Evolutionary conservation across 208 protist genomes (phyloP), one percentile per base, ranked within the genome.

Genomic region (Acanthamoeba quina): DNA sequence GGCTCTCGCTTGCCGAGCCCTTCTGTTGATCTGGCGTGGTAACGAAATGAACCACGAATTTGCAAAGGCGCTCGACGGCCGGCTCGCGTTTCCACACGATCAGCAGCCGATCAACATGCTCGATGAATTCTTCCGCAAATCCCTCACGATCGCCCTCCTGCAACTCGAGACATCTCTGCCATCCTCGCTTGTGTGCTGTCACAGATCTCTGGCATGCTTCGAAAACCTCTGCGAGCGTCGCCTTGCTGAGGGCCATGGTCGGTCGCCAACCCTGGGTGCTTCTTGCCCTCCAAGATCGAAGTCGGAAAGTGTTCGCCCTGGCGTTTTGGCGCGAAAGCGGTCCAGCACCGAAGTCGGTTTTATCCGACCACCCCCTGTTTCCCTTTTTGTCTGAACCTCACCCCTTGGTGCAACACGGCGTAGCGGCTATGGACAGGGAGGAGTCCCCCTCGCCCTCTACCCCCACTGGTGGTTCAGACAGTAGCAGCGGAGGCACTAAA

Each of bases 21-120:
- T 72, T 72, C 60, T 90, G 52, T n/a, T 90, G 83, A 21, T 49
- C 58, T 2, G 60, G 34, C 24, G 21, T 72, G 1, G 60, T 54
- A 1, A 90, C 83, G 34, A 90, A 90, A 29, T n/a, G 26, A 3
- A 90, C 60, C 4, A 90, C 60, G 31, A 90, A 90, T 34, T 70
- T 41, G 83, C 83, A 90, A 5, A 90, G 58, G 7, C 83, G 52
- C 83, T 90, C 83, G 7, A 72, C 83, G 11, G 83, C 83, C 11
- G 83, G 83, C 41, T 90, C 83, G 26, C 83, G 83, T 21, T 90
- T 90, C 58, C 52, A 90, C 21, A 90, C 83, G 17, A 90, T 3
- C 5, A 90, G 56, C 52, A 90, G 6, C 7, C 41, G 49, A 49
- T 90, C 24, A n/a, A 90, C 58, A 15, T 74, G 52, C 58, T 2